Base-by-base conservation (phyloP, 2,329 filamentous ascomycete genomes). In the Fusarium musae region DNA sequence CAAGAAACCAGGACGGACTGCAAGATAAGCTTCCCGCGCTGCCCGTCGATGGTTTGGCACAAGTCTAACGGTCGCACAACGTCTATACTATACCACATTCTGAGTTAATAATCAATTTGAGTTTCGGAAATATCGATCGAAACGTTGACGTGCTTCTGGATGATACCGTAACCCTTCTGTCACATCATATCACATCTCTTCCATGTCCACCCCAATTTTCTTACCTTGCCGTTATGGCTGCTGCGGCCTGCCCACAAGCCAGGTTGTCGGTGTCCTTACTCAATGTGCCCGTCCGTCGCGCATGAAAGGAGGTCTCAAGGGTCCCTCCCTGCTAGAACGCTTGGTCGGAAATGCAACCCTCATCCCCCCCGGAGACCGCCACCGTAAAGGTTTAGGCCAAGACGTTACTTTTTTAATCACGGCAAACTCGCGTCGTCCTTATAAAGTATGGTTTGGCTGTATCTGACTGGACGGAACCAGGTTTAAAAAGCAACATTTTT, bases 111-210 rank as follows among this genome's bases (percentile, higher is more conserved):
- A 36, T 36, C 34, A 36, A 36, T 36, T 36, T 69, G 66, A 69
- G 65, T 69, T 69, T 66, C 64, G 70, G 69, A 52, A 47, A 36
- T 44, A 44, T 66, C 59, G 54, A 69, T 67, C 56, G 10, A 59
- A 69, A 59, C 67, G 49, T 34, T 64, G 54, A 60, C 59, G 54
- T 69, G 66, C 63, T 73, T 49, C 42, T 30, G 47, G 49, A 54
- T 23, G 42, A 44, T 39, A 26, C 39, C 52, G 49, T 34, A n/a
- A 36, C 40, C 47, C 13, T 44, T 34, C 23, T 13, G 21, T 37
- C 43, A 53, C 23, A 53, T 53, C 43, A 53, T 13, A 28, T 53
- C 50, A 26, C 53, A 53, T 63, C 50, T 44, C 6, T 57, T 40
- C 52, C 32, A 34, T 34, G 32, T 34, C 32, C 32, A 11, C 32